Base-by-base conservation (phyloP, 257 asterid species). In the Nicotiana attenuata region DNA sequence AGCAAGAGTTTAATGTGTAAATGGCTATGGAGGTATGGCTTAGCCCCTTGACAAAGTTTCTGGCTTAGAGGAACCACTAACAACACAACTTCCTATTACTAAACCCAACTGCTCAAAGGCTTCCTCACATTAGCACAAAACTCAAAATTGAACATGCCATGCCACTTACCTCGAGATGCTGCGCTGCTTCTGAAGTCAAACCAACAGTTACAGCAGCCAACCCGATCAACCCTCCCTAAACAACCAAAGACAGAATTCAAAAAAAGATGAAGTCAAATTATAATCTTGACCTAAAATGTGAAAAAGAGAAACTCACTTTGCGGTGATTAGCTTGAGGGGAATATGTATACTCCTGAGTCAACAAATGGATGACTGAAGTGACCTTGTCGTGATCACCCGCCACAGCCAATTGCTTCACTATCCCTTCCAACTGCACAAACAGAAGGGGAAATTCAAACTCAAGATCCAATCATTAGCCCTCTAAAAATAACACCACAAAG, bases 151-250 rank as follows among this genome's bases (percentile, higher is more conserved):
- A 38, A n/a, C 57, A 68, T 68, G 13, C 17, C 29, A 68, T 68
- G 77, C 19, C 76, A 71, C 50, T 80, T 85, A 95, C 99, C 90
- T 95, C 99, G 79, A 96, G 99, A 89, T 96, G 99, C 38, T 92
- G 95, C 7, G 97, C 86, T 82, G 99, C 98, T 86, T 96, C 97
- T 9, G 96, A 87, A 82, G 95, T 91, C 94, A 96, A 91, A 65
- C 96, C 99, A 73, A 96, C 97, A 31, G 99, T 96, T n/a, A 94
- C 99, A 24, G 99, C 99, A 10, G 99, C 99, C 92, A 96, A 87
- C 80, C 99, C 99, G 82, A 96, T 96, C 91, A 96, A 87, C 76
- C 99, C 99, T 82, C 99, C 99, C 99, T 96, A 85, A 76, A 55
- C 53, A 59, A 60, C 33, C 33, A 67, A 81, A 59, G 31, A 17